These are phyloP conservation scores for Gracilaria gracilis DNA, from an alignment of 23 red algal species.

Conservation along the genomic window DNA sequence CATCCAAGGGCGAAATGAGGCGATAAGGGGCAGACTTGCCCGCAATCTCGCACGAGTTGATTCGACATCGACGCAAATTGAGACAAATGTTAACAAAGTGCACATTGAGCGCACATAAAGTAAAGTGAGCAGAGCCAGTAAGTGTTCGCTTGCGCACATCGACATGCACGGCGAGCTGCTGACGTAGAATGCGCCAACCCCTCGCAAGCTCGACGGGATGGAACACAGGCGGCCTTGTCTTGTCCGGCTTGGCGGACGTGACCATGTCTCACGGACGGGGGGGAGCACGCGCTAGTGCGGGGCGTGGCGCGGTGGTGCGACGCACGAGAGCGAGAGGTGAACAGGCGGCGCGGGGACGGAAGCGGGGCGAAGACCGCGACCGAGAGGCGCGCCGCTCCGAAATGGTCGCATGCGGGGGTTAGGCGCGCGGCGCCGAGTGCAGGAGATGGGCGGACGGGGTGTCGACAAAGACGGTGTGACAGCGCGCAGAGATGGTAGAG, in stretches of 20 bases:
- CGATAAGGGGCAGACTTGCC: constrained; percentile 21
- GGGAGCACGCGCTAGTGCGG: not conserved
- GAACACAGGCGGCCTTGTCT: constrained; percentile 47
- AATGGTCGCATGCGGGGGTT: constrained; percentile 19
- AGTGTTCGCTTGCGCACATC: constrained; percentile 48
- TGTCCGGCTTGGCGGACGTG: constrained; percentile 58
- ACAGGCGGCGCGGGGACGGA: constrained; percentile 29
- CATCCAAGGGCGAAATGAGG: constrained; percentile 45
- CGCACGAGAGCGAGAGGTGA: not conserved
- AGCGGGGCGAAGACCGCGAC: constrained; percentile 46
- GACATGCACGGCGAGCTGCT: constrained; percentile 27
- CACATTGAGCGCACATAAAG: constrained; percentile 53
- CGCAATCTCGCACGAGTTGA: constrained; percentile 44
- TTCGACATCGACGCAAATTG: constrained; percentile 65
- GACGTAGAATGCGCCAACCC: constrained; percentile 58
- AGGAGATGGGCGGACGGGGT: not conserved
- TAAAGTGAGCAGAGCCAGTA: constrained; percentile 33
- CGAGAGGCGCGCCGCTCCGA: constrained; percentile 27
- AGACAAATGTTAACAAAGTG: constrained; percentile 53
- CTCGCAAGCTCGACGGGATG: constrained; percentile 58
- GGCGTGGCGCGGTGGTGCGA: not conserved
- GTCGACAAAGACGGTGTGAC: not conserved
- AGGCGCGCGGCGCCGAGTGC: constrained; percentile 29
- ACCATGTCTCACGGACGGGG: constrained; percentile 42
- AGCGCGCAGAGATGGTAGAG: not conserved